phyloP scores from a whole-genome alignment of 2,329 filamentous ascomycete species.

The Talaromyces islandicus region DNA sequence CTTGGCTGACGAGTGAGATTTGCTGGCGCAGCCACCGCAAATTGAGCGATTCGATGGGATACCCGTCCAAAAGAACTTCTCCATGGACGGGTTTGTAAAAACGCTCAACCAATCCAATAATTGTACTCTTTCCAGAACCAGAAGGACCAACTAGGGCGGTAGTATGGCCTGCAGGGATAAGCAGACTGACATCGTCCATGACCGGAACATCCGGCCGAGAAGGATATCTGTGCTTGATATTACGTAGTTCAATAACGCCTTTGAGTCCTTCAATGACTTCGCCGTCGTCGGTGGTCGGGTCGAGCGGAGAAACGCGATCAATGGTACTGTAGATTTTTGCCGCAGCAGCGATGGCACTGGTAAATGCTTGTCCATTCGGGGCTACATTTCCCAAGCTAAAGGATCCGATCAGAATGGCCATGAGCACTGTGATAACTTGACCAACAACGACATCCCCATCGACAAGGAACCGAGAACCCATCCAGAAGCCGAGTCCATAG shows the following conservation, averaged over 20 bases:
- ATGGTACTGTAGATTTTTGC: slow-evolving; percentile 35
- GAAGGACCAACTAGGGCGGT: slow-evolving; percentile 89
- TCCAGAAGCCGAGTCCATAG: slow-evolving; percentile 84
- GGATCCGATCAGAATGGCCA: slow-evolving; percentile 30
- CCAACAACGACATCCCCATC: slow-evolving; percentile 43
- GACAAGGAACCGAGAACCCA: slow-evolving; percentile 63
- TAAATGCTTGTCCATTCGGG: slow-evolving; percentile 37
- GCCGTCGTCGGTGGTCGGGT: slow-evolving; percentile 36
- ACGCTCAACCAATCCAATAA: slow-evolving; percentile 85
- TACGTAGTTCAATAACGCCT: slow-evolving; percentile 74
- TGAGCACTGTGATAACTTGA: slow-evolving; percentile 23
- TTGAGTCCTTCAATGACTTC: slow-evolving; percentile 34
- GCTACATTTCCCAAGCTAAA: slow-evolving; percentile 33
- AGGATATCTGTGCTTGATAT: slow-evolving; percentile 74
- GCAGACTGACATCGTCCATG: slow-evolving; percentile 37
- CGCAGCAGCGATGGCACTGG: slow-evolving; percentile 37
- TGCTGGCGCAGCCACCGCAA: slow-evolving; percentile 88
- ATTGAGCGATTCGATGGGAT: slow-evolving; percentile 75
- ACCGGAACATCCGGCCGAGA: slow-evolving; percentile 39
- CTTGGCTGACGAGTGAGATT: slow-evolving; percentile 86
- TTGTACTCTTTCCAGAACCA: slow-evolving; percentile 89
- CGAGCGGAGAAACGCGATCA: slow-evolving; percentile 33
- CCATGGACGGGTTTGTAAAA: slow-evolving; percentile 90
- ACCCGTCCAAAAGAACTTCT: slow-evolving; percentile 71
- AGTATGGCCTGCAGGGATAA: slow-evolving; percentile 60